Conservation (phyloP, 1,284 basidiomycete species). For the Wallemia hederae region DNA sequence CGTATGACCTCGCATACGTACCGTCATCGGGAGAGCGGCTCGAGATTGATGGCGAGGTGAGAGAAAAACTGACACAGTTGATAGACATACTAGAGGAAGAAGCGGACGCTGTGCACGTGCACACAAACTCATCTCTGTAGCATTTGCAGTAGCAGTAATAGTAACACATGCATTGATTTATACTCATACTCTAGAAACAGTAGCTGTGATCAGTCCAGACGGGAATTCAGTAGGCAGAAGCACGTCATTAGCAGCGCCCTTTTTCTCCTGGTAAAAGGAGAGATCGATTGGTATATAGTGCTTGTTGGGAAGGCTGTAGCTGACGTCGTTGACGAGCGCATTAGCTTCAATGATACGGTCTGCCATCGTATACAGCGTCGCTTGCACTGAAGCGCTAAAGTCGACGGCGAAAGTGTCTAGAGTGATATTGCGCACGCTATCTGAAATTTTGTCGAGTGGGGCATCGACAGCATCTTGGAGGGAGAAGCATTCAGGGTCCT, state of each 20-base stretch:
- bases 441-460: constrained; percentile 27
- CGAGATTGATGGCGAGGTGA: not conserved
- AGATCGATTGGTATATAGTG: constrained; percentile 33
- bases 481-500: constrained; percentile 14
- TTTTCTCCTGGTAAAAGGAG: constrained; percentile 9
- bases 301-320: constrained; percentile 68
- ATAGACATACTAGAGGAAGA: not conserved
- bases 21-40: not conserved
- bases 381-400: constrained; percentile 76
- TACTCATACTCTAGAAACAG: constrained; percentile 7
- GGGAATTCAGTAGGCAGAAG: constrained; percentile 10
- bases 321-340: constrained; percentile 28
- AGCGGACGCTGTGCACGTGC: not conserved
- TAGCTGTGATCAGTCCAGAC: constrained; percentile 11
- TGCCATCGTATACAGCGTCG: constrained; percentile 71
- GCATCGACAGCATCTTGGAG: constrained; percentile 24
- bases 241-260: constrained; percentile 10
- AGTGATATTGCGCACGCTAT: constrained; percentile 32
- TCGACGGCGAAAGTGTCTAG: constrained; percentile 59
- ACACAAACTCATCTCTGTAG: not conserved
- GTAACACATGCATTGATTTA: not conserved
- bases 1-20: not conserved
- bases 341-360: constrained; percentile 40
- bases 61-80: not conserved
- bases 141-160: not conserved